Base-by-base conservation (phyloP, 768 basidiomycete genomes). In the Collybia sordida region DNA sequence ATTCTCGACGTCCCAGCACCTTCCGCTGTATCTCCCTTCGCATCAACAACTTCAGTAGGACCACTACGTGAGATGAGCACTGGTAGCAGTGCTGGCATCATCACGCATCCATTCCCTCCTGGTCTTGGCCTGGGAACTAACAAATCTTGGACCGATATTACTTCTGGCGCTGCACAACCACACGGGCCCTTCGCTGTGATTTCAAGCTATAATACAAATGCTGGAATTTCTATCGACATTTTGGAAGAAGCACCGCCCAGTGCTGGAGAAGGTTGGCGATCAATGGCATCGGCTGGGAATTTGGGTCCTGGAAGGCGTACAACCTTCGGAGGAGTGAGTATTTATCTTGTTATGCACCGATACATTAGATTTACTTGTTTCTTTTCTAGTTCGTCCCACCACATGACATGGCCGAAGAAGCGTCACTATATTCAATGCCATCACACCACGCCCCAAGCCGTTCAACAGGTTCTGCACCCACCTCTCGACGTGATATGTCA, bases 221-320 rank as follows among this genome's bases (percentile, higher is more conserved):
- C 64, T 34, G 66, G 54, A 2, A 68, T 83, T 47, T 66, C 74
- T 3, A 75, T 83, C 17, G 85, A 89, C 59, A 60, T 87, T 4
- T 67, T 88, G 14, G 88, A 90, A 52, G 84, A 88, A 27, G 83
- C 75, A 19, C 88, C 88, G 6, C 88, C 88, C 2, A 61, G 61
- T 48, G 81, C 87, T 21, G 74, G 74, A 17, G 79, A 78, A 47
- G 70, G 78, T 4, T 90, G 88, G 88, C 72, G 80, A 51, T 70
- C 71, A 9, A 68, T 88, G 51, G 70, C 82, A 7, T 60, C 73
- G 28, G 69, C 68, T 17, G 49, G 63, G 3, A 64, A 63, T 37
- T 60, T 50, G 50, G 38, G 43, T 58, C 52, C 24, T 45, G 61
- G 23, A 61, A 58, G 42, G 46, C 59, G 49, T 59, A 66, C 79